phyloP scores from a whole-genome alignment of 2,329 filamentous ascomycete species.

The Aspergillus caelatus region DNA sequence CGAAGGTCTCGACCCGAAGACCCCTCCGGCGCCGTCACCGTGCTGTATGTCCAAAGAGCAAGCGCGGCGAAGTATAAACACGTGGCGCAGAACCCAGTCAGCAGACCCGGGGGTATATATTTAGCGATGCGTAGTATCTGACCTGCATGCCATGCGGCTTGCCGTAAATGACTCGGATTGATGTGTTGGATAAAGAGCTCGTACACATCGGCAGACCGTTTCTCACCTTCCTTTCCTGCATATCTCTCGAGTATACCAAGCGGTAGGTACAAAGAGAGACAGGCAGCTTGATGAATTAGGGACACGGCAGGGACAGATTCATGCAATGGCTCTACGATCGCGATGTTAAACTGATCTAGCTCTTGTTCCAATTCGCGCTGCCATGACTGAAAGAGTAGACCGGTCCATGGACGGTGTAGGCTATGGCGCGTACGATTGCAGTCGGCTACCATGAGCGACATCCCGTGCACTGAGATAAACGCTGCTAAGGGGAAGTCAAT shows the following conservation, averaged over 20 bases:
- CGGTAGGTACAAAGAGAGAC: slow-evolving; percentile 44
- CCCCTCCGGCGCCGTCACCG: slow-evolving; percentile 42
- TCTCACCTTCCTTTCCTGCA: slow-evolving; percentile 46
- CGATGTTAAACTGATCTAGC: not conserved
- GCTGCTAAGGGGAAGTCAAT: not conserved
- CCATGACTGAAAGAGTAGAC: not conserved
- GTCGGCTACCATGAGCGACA: not conserved
- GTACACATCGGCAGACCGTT: slow-evolving; percentile 40
- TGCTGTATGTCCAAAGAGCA: slow-evolving; percentile 70
- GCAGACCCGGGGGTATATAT: slow-evolving; percentile 53
- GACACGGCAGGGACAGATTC: slow-evolving; percentile 57
- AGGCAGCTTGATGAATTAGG: slow-evolving; percentile 39
- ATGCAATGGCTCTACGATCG: not conserved
- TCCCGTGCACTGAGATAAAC: not conserved
- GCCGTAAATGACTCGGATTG: slow-evolving; percentile 43
- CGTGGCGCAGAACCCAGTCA: slow-evolving; percentile 70
- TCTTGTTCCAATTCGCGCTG: slow-evolving; percentile 1
- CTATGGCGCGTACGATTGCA: not conserved
- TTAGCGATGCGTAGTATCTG: slow-evolving; percentile 66
- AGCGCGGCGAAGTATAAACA: slow-evolving; percentile 70
- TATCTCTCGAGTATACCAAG: slow-evolving; percentile 49
- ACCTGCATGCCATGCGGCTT: slow-evolving; percentile 65
- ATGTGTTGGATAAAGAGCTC: slow-evolving; percentile 42
- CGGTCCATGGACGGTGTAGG: not conserved
- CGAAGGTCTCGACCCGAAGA: slow-evolving; percentile 29